Percentiles rank a stretch among this genome's conserved stretches.
Evolutionary conservation across 306 rosid genomes (phyloP).

Genomic region (Herpetospermum pedunculosum): DNA sequence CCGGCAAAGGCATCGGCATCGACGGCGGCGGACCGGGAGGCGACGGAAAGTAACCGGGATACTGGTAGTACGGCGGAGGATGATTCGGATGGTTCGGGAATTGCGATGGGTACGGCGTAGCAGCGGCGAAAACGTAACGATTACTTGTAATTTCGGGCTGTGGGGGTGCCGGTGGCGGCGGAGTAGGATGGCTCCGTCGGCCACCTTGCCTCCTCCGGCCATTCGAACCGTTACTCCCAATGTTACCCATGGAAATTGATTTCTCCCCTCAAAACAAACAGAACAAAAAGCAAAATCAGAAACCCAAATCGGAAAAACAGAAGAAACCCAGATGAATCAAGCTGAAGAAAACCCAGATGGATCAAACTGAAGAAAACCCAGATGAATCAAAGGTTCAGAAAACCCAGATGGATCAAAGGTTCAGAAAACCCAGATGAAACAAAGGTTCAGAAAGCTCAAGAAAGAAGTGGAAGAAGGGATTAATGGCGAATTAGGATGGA

Average conservation of each 20-base stretch:
- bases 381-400: no score
- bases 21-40: conserved; percentile 50
- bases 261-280: neutral
- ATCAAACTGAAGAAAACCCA: no score
- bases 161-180: conserved; percentile 41
- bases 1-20: conserved; percentile 42
- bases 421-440: neutral
- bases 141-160: conserved; percentile 55
- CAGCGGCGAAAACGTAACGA: conserved; percentile 50
- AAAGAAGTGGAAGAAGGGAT: neutral
- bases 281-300: no score
- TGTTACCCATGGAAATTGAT: conserved; percentile 53
- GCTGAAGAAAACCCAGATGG: neutral
- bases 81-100: conserved; percentile 31
- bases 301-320: neutral
- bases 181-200: conserved; percentile 53
- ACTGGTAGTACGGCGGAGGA: conserved; percentile 40
- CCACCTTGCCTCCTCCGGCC: conserved; percentile 43
- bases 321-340: neutral
- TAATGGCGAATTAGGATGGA: neutral
- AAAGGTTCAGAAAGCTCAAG: neutral
- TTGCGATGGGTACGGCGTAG: conserved; percentile 52
- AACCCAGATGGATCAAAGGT: neutral
- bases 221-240: conserved; percentile 39
- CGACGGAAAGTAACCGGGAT: conserved; percentile 50